A percentile compares a stretch with the other conserved stretches of the same genome.
These are phyloP conservation scores for Xerocomellus dryophilus DNA, from an alignment of 768 basidiomycete genomes.

Conservation along the genomic window DNA sequence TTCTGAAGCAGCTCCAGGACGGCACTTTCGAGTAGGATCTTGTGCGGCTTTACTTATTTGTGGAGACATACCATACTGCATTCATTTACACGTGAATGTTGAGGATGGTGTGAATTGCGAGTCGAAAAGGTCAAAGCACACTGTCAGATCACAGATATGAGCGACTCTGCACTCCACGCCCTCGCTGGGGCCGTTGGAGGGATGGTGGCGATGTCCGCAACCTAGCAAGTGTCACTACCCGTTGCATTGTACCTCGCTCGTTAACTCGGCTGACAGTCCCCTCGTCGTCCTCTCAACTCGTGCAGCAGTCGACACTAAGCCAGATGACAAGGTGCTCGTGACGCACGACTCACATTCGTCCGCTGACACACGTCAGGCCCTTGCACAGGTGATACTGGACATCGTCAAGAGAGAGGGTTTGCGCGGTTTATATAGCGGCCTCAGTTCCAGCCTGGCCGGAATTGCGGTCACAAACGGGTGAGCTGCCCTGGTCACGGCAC, in stretches of 20 bases:
- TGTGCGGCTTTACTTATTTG: not conserved
- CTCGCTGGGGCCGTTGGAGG: conserved; percentile 89
- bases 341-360: not conserved
- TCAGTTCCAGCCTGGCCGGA: conserved; percentile 81
- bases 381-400: conserved; percentile 64
- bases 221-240: conserved; percentile 56
- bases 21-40: conserved; percentile 17
- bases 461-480: conserved; percentile 93
- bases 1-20: conserved; percentile 48
- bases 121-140: not conserved
- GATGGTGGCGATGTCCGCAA: conserved; percentile 85
- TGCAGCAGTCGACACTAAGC: conserved; percentile 86
- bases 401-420: conserved; percentile 84
- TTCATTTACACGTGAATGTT: not conserved
- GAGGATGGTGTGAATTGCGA: not conserved
- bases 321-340: conserved; percentile 61
- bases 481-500: conserved; percentile 22
- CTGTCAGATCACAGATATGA: conserved; percentile 37
- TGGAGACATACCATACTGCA: not conserved
- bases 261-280: conserved; percentile 51
- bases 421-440: conserved; percentile 80
- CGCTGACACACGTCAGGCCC: conserved; percentile 42
- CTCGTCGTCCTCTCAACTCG: conserved; percentile 90
- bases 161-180: conserved; percentile 83
- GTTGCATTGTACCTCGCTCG: not conserved